A percentile compares a stretch with the other conserved stretches of the same genome.
These are phyloP conservation scores for Mycosphaerelloides madeirae DNA, from an alignment of 2,329 filamentous ascomycete genomes.

Conservation along the genomic window DNA sequence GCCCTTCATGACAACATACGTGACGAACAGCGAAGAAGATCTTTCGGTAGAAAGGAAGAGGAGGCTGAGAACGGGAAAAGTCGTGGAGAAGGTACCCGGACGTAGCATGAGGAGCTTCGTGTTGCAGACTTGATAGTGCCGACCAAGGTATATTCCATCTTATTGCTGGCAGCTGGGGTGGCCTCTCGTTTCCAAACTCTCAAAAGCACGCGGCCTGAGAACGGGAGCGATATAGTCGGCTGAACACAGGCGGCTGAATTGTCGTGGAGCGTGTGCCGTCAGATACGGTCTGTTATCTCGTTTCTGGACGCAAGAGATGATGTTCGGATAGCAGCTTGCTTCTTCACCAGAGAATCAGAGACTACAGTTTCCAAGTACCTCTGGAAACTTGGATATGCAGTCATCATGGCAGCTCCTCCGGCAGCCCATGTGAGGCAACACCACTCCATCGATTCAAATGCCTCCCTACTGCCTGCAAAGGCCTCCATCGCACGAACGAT, in stretches of 20 bases:
- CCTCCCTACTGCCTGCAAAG: conserved; percentile 16
- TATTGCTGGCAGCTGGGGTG: too few relatives aligned
- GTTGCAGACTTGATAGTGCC: too few relatives aligned
- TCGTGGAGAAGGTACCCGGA: not conserved
- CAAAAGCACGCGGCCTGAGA: too few relatives aligned
- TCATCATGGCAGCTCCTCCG: conserved; percentile 9
- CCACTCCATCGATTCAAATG: conserved; percentile 14
- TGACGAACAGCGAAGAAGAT: not conserved
- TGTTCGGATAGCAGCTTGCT: not conserved
- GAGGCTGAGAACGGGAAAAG: not conserved
- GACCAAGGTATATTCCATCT: too few relatives aligned
- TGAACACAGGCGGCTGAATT: too few relatives aligned
- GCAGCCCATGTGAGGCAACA: conserved; percentile 10
- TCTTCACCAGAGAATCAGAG: not conserved
- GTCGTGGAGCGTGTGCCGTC: too few relatives aligned
- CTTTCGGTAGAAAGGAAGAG: not conserved
- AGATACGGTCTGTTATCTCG: too few relatives aligned
- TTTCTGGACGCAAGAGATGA: too few relatives aligned
- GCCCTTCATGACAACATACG: not conserved
- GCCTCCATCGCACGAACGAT: conserved; percentile 11
- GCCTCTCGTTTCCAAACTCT: too few relatives aligned
- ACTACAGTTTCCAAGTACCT: conserved; percentile 6
- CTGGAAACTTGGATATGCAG: conserved; percentile 5
- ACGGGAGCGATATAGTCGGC: too few relatives aligned
- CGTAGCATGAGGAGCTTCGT: not conserved